Conservation (phyloP, 768 basidiomycete genomes). For the Tulasnella sp. region DNA sequence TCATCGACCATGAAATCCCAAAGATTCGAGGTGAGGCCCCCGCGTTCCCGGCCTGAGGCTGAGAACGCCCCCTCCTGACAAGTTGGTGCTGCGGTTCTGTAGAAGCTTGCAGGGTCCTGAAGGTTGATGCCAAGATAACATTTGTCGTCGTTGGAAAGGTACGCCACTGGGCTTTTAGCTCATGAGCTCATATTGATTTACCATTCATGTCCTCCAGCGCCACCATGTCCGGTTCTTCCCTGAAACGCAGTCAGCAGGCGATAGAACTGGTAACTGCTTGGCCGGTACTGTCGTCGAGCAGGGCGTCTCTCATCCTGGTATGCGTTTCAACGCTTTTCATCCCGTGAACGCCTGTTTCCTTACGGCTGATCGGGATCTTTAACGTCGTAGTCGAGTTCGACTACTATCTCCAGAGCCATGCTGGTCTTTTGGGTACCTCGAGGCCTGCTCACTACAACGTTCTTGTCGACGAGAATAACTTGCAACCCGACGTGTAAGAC, state of each 20-base stretch:
- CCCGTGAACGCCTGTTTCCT: neutral
- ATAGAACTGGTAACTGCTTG: slow-evolving; percentile 27
- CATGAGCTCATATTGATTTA: neutral
- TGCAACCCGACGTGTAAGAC: slow-evolving; percentile 53
- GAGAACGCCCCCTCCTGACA: neutral
- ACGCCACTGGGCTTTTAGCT: neutral
- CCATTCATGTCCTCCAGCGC: neutral
- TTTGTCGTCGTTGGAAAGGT: slow-evolving; percentile 29
- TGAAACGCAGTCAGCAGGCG: neutral
- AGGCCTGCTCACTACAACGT: slow-evolving; percentile 59
- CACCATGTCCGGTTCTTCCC: slow-evolving; percentile 29
- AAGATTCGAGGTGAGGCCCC: slow-evolving; percentile 23
- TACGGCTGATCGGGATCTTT: neutral
- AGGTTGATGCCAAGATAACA: slow-evolving; percentile 25
- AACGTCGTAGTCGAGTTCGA: slow-evolving; percentile 24
- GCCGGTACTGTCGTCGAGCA: slow-evolving; percentile 29
- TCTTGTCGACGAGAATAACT: slow-evolving; percentile 42
- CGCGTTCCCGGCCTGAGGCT: neutral
- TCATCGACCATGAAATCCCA: slow-evolving; percentile 28
- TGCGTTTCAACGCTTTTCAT: neutral
- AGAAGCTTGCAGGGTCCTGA: slow-evolving; percentile 10
- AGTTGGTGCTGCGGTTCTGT: neutral
- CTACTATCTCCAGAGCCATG: slow-evolving; percentile 27
- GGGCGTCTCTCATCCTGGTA: slow-evolving; percentile 17
- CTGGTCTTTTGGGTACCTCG: slow-evolving; percentile 62